Percentiles rank a stretch among this genome's conserved stretches.
Conservation (phyloP, 352 stramenopile species). For the Phytophthora idaei region DNA sequence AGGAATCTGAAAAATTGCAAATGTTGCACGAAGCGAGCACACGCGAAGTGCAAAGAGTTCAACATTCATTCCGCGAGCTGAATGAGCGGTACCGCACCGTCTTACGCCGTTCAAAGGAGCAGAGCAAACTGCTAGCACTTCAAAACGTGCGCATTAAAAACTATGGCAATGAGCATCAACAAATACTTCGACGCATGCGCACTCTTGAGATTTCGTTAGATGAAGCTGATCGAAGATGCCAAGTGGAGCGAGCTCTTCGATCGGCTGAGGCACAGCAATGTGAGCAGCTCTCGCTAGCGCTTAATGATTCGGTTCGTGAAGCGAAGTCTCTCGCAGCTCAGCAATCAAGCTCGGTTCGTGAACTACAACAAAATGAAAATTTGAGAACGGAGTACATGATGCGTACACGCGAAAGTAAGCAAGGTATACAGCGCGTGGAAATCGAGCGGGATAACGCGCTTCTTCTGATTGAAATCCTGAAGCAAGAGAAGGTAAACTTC, state of each 20-base stretch:
- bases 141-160: constrained; percentile 58
- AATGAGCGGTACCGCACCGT: constrained; percentile 66
- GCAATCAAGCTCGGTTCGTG: constrained; percentile 49
- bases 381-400: constrained; percentile 65
- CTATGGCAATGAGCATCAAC: constrained; percentile 64
- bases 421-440: constrained; percentile 57
- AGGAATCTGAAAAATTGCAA: constrained; percentile 35
- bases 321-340: constrained; percentile 53
- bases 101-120: constrained; percentile 60
- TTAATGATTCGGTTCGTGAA: constrained; percentile 58
- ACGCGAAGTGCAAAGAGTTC: constrained; percentile 33
- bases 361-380: constrained; percentile 61
- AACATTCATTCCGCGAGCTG: constrained; percentile 39
- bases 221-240: constrained; percentile 42
- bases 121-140: constrained; percentile 68
- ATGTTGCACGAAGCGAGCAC: constrained; percentile 30
- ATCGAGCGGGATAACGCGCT: constrained; percentile 61
- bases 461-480: constrained; percentile 45
- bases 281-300: constrained; percentile 53
- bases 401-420: constrained; percentile 50
- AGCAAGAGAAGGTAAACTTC: constrained; percentile 45
- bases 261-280: constrained; percentile 60
- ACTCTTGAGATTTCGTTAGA: constrained; percentile 52
- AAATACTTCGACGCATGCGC: constrained; percentile 54
- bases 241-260: constrained; percentile 60